phyloP scores from a whole-genome alignment of 805 yeast genomes.

The Starmerella sirachaensis region DNA sequence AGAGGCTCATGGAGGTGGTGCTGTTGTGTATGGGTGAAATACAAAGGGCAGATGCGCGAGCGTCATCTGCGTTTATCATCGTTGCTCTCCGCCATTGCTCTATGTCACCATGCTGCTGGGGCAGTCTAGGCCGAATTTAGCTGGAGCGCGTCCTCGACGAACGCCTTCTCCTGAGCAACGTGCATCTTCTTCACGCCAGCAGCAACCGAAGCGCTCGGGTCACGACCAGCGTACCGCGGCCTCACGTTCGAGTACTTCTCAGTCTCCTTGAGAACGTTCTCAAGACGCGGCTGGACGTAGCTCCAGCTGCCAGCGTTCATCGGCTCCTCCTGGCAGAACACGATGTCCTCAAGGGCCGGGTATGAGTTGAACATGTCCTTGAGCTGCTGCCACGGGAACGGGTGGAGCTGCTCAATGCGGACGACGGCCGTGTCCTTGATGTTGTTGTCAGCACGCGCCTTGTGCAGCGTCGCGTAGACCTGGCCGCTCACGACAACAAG shows the following conservation, averaged over 20 bases:
- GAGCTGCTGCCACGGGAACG: constrained; percentile 95
- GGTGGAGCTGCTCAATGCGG: constrained; percentile 89
- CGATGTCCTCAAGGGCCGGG: constrained; percentile 75
- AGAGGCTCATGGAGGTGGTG: no score
- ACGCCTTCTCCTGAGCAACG: constrained; percentile 73
- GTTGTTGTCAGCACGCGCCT: constrained; percentile 67
- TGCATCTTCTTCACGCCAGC: constrained; percentile 92
- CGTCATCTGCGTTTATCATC: no score
- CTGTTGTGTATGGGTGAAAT: no score
- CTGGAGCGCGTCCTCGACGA: constrained; percentile 62
- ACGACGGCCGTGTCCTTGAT: constrained; percentile 79
- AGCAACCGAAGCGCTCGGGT: constrained; percentile 96
- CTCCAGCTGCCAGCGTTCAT: constrained; percentile 90
- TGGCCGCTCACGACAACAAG: constrained; percentile 81
- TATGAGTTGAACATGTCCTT: constrained; percentile 70
- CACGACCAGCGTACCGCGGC: constrained; percentile 89
- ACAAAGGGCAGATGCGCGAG: no score
- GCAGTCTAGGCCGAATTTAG: no score
- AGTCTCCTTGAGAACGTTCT: constrained; percentile 65
- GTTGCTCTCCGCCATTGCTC: no score
- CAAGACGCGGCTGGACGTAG: constrained; percentile 70
- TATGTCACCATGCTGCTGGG: no score
- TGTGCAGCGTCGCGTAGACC: constrained; percentile 83
- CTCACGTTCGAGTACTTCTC: constrained; percentile 45
- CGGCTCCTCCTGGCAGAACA: constrained; percentile 98